Conservation (phyloP, 306 rosid genomes). For the Comarum palustre region DNA sequence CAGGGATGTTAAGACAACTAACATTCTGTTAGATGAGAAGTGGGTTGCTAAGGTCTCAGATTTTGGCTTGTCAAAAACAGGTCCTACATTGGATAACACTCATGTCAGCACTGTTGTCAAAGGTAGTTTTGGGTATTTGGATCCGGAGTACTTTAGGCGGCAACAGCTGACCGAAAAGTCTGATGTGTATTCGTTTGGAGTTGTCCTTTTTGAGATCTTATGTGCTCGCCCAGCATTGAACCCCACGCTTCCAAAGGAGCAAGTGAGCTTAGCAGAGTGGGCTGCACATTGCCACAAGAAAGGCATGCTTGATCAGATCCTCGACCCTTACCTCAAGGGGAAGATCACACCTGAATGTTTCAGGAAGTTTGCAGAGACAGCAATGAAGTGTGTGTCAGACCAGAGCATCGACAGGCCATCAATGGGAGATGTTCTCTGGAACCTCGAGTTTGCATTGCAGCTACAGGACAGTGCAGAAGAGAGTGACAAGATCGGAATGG, state of each 20-base stretch:
- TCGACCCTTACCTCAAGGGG: slow-evolving; percentile 83
- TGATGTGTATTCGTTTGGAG: slow-evolving; percentile 97
- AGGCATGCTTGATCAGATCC: slow-evolving; percentile 78
- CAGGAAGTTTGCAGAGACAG: slow-evolving; percentile 91
- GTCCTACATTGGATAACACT: slow-evolving; percentile 93
- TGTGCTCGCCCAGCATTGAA: slow-evolving; percentile 98
- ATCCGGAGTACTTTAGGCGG: slow-evolving; percentile 97
- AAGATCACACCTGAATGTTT: slow-evolving; percentile 90
- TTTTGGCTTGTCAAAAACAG: slow-evolving; percentile 95
- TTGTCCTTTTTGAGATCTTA: slow-evolving; percentile 83
- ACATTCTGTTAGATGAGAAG: slow-evolving; percentile 92
- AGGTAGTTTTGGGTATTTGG: slow-evolving; percentile 98
- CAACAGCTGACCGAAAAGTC: slow-evolving; percentile 97
- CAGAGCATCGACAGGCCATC: slow-evolving; percentile 98
- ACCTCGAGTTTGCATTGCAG: slow-evolving; percentile 97
- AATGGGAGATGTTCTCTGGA: slow-evolving; percentile 98
- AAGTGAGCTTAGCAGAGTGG: slow-evolving; percentile 99
- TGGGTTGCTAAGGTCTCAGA: slow-evolving; percentile 99
- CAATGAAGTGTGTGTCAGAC: slow-evolving; percentile 94
- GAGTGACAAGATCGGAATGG: slow-evolving; percentile 51
- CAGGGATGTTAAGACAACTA: slow-evolving; percentile 95
- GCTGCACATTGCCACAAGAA: slow-evolving; percentile 90
- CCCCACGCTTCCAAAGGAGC: slow-evolving; percentile 88
- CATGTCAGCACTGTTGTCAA: slow-evolving; percentile 98
- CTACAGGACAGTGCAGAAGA: slow-evolving; percentile 97